Evolutionary conservation across 495 filamentous ascomycete genomes (phyloP), one percentile per base, ranked within the genome.

Genomic region (Hypoxylon rickii): DNA sequence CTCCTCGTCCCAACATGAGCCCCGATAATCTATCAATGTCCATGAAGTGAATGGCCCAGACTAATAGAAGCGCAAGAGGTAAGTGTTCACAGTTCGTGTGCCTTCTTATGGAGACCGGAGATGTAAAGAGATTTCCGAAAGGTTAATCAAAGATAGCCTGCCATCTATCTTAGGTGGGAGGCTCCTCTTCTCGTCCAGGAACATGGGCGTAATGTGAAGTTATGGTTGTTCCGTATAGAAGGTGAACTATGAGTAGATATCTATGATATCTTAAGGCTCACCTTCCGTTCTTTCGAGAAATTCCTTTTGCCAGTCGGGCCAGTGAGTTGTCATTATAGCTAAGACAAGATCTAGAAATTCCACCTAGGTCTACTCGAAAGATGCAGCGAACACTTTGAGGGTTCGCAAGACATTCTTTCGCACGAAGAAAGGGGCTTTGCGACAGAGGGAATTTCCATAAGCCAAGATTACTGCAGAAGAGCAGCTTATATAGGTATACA

Each of bases 301-400:
- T 26, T 51, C 26, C 42, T 40, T 55, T 55, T 46, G 13, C 33
- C 18, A 2, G 11, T 32, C 2, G 22, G 26, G 21, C 21, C 10
- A 5, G 12, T 47, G 46, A 51, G 34, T 38, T 55, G 22, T 19
- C 41, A 38, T 40, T 41, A 47, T 40, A 55, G 24, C 31, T 15
- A 29, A 61, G 46, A 56, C 58, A 61, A 24, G 22, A 39, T 26
- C 7, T 10, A 17, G 42, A 36, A 21, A 31, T 57, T 52, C 52
- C 31, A 48, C 13, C 7, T 40, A 36, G 11, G 15, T 49, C 58
- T 29, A 52, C 15, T 10, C n/a, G 13, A 32, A 44, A 16, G 2
- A 32, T 6, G 41, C 16, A 34, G 3, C 12, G 7, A 21, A 2
- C 42, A 13, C 24, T 13, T 33, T 33, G 3, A 34, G 32, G 12